Evolutionary conservation across 345 rosid genomes (phyloP), one percentile per base, ranked within the genome.

Genomic region (Psidium friedrichsthalianum): DNA sequence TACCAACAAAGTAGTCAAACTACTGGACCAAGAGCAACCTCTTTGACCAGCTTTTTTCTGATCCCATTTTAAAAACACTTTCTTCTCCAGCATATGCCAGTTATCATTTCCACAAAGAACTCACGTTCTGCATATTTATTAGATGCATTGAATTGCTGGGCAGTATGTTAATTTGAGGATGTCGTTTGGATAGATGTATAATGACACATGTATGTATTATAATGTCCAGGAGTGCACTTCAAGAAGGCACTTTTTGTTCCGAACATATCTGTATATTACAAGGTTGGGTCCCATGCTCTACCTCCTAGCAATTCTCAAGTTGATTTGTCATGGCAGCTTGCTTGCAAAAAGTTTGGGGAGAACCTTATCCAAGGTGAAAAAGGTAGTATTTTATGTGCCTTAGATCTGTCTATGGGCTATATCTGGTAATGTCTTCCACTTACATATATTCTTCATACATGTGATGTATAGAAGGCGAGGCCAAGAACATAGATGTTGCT

Each of bases 231-330:
- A 85, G 94, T 97, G 89, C 81, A 86, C 84, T 96, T 97, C 96
- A 91, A 92, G 90, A 96, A 90, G 91, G 99, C 98, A 0, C 91
- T 97, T 51, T 97, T 97, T 92, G 98, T 94, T 16, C 98, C 98
- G 27, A 97, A 95, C 86, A 86, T 91, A 86, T 95, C 99, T 2
- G 92, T 94, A 78, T 95, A 96, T 90, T 51, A 92, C 94, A 94
- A 96, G 92, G 97, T 97, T 86, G 98, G 97, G 89, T 87, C 98
- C 82, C 88, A 88, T 40, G 87, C 90, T 86, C 85, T 86, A 82
- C 92, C 95, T 54, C 87, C 90, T n/a, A 83, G 84, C 52, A 95
- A 89, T 74, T 83, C 86, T 88, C 90, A 91, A 88, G 93, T 89
- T 8, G 96, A 95, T 83, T 84, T 93, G 89, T 92, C 95, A 1